Conservation (phyloP, 768 basidiomycete species). For the Termitomyces titanicus region DNA sequence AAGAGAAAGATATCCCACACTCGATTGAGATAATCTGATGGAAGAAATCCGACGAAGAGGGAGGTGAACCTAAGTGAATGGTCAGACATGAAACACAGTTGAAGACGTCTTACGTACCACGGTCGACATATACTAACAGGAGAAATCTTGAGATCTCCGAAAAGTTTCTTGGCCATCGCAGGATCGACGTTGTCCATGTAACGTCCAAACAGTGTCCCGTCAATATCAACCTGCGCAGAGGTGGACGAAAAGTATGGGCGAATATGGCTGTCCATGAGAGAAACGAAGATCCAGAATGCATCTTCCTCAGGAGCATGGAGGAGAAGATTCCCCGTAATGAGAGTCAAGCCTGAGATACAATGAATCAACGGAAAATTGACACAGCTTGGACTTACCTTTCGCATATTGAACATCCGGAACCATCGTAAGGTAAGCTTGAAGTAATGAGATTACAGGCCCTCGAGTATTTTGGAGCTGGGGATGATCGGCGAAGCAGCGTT, state of each 20-base stretch:
- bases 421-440: conserved; percentile 80
- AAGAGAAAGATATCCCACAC: conserved; percentile 83
- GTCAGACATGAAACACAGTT: not conserved
- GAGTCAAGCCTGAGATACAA: conserved; percentile 50
- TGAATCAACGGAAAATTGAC: not conserved
- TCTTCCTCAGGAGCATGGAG: conserved; percentile 82
- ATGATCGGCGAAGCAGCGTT: conserved; percentile 51
- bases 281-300: conserved; percentile 88
- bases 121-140: conserved; percentile 56
- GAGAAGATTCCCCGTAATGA: conserved; percentile 69
- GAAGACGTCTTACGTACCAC: conserved; percentile 44
- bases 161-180: conserved; percentile 59
- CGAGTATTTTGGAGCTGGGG: conserved; percentile 54
- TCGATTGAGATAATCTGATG: conserved; percentile 61
- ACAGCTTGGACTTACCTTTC: conserved; percentile 39
- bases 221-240: conserved; percentile 68
- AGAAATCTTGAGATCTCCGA: conserved; percentile 58
- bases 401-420: conserved; percentile 77
- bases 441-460: conserved; percentile 51
- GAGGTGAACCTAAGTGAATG: conserved; percentile 57
- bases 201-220: conserved; percentile 65
- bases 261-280: conserved; percentile 82
- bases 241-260: conserved; percentile 69
- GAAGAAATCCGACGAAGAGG: conserved; percentile 65
- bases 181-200: conserved; percentile 65